A percentile compares a stretch with the other conserved stretches of the same genome.
Evolutionary conservation across 257 asterid species (phyloP).

Genomic region (Capsicum chinense): DNA sequence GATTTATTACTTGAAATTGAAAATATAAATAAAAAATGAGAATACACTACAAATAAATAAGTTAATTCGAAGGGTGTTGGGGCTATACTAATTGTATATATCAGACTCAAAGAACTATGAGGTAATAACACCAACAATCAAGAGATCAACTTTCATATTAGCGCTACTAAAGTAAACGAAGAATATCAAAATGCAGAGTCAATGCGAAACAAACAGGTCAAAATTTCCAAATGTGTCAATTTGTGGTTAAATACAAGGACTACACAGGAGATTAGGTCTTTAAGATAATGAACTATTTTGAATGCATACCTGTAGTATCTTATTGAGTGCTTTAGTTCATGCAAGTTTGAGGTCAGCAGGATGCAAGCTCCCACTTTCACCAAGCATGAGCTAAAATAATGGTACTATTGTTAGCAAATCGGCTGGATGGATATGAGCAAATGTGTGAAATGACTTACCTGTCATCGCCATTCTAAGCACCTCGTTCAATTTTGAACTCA

Average conservation of each 20-base stretch:
- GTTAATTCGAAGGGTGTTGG: background rate
- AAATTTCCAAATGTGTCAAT: background rate
- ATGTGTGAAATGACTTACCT: conserved; percentile 48
- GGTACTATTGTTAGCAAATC: background rate
- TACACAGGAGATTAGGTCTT: background rate
- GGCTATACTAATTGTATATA: conserved; percentile 8
- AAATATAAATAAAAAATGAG: background rate
- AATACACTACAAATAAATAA: too few relatives aligned
- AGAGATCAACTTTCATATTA: background rate
- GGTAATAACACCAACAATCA: background rate
- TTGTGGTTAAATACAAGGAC: background rate
- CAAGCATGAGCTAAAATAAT: background rate
- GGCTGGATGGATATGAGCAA: conserved; percentile 20
- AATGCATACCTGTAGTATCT: conserved; percentile 66
- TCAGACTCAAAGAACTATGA: background rate
- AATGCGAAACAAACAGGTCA: background rate
- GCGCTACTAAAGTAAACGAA: background rate
- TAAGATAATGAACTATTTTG: background rate
- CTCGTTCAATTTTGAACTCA: conserved; percentile 73
- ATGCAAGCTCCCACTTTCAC: conserved; percentile 76
- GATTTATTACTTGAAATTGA: too few relatives aligned
- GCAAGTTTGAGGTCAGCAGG: conserved; percentile 93
- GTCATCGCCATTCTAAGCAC: conserved; percentile 81
- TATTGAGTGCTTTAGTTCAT: conserved; percentile 72
- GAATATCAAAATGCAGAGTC: background rate